Base-by-base conservation (phyloP, 2,329 filamentous ascomycete species). In the Samsoniella hepiali region DNA sequence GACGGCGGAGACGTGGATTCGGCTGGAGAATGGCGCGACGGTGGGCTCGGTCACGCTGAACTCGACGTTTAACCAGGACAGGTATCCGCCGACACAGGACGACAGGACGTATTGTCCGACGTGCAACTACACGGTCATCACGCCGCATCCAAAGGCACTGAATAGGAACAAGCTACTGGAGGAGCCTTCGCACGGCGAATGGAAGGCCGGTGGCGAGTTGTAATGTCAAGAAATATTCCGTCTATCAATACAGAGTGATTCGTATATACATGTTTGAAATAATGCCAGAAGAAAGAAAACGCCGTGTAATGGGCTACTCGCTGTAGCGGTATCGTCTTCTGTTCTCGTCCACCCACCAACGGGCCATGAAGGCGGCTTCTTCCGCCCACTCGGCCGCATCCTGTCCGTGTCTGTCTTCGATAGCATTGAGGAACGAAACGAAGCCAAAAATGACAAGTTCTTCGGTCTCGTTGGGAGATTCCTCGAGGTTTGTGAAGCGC, bases 1-100 rank as follows among this genome's bases (percentile, higher is more conserved):
- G 27, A 78, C 79, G 44, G 73, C 85, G 0, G 79, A 86, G 40
- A 88, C 85, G 0, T 89, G 85, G 81, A 83, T 88, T 44, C 78
- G 85, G 2, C 75, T 89, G 36, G 86, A 89, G 68, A 79, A 81
- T 53, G 83, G 84, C 0, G 76, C 73, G 1, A 70, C 82, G 0
- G 81, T 84, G 1, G 84, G 82, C 0, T 71, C 68, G 1, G 81
- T 89, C 3, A 77, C 74, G 3, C 72, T 90, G 57, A 89, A 89
- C 68, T 72, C 77, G 2, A 89, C 86, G 0, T 89, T 83, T 65
- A 85, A 86, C 1, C 67, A 70, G 3, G 86, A 89, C 70, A 64
- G 66, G 34, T 89, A 89, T 70, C 77, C 79, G 0, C 69, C 71
- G 4, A 80, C 78, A 3, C 75, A 76, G 0, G 70, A 80, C 45